A percentile compares a stretch with the other conserved stretches of the same genome.
Conservation (phyloP, 2,329 filamentous ascomycete species). For the Aspergillus tamarii region DNA sequence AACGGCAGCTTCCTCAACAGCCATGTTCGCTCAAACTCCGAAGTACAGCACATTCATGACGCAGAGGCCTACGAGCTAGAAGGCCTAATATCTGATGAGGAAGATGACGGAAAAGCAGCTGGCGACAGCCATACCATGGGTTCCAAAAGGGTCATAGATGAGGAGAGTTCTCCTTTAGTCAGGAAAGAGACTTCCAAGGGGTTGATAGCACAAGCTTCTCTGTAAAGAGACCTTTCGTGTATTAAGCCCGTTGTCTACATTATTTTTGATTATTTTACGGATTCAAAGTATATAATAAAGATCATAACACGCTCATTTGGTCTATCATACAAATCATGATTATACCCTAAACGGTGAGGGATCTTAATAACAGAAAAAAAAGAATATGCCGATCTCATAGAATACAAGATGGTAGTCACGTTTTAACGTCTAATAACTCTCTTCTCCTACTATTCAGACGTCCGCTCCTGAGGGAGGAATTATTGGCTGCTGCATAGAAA, state of each 20-base stretch:
- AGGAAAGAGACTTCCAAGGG: slow-evolving; percentile 19
- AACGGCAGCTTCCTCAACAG: slow-evolving; percentile 41
- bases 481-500: slow-evolving; percentile 1
- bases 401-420: neutral
- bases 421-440: neutral
- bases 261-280: neutral
- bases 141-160: slow-evolving; percentile 35
- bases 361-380: neutral
- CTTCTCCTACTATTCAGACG: neutral
- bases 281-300: neutral
- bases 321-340: slow-evolving; percentile 21
- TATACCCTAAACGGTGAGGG: neutral
- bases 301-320: neutral
- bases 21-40: slow-evolving; percentile 44
- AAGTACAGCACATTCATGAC: slow-evolving; percentile 65
- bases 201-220: neutral
- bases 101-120: slow-evolving; percentile 57
- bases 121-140: slow-evolving; percentile 21
- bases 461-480: neutral
- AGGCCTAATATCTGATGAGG: slow-evolving; percentile 85
- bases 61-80: slow-evolving; percentile 94
- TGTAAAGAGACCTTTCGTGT: neutral
- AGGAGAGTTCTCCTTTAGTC: slow-evolving; percentile 30
- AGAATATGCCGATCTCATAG: no score
- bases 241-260: neutral